Base-by-base conservation (phyloP, 768 basidiomycete species). In the Podaxis sp. region DNA sequence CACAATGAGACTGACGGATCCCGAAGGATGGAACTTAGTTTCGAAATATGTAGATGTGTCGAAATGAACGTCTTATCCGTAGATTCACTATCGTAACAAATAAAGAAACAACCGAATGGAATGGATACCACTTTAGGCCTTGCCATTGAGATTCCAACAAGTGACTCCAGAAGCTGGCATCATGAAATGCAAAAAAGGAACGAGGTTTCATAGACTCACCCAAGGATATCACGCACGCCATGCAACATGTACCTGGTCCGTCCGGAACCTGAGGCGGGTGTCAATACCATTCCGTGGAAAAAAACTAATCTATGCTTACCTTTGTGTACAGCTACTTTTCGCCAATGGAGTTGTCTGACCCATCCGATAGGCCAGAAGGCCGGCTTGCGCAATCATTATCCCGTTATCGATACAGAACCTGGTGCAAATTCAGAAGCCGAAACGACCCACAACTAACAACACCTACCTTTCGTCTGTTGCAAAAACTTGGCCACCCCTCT, bases 401-500 rank as follows among this genome's bases (percentile, higher is more conserved):
- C 97, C 97, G 67, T 99, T 99, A 73, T 99, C 97, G 64, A 99
- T 98, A 75, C 97, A 98, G 75, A 96, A 98, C 58, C 96, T 96
- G 41, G n/a, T 19, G 43, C 49, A 9, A 40, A 13, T 40, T 43
- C 15, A 49, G 27, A 13, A 46, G 25, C 11, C n/a, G 36, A 19
- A 36, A 43, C 13, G 5, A 57, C 22, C 24, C 29, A 13, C 55
- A 56, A 19, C 36, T 7, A 57, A 37, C 50, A 43, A 38, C 6
- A 65, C 82, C 57, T 67, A 92, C 96, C 95, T 82, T 74, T 98
- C 96, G 72, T 99, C 96, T 0, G 93, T 98, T 4, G 96, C 95
- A 71, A 97, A 98, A 4, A 98, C 89, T 51, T 82, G 83, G 0
- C 96, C 97, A 27, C 84, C 86, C 13, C 97, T 85, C 71, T 98